Evolutionary conservation across 495 filamentous ascomycete genomes (phyloP).

Genomic region (Neurospora tetraspora): DNA sequence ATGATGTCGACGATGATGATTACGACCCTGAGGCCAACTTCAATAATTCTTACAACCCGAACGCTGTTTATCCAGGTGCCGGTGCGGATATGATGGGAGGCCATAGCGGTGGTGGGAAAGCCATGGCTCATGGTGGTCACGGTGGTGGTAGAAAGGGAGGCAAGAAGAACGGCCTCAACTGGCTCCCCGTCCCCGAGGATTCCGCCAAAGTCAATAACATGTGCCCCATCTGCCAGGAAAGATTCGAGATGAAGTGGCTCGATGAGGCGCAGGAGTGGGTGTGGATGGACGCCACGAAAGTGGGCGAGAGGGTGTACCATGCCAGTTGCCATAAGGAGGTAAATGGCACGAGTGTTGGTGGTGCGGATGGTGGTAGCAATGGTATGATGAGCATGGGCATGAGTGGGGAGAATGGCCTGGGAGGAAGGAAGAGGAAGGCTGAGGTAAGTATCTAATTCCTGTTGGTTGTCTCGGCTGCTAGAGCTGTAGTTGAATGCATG

Average conservation of each 20-base stretch:
- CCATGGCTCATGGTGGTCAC: not conserved
- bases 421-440: conserved; percentile 60
- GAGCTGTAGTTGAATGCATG: not conserved
- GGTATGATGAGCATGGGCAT: not conserved
- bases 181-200: conserved; percentile 71
- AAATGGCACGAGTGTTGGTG: not conserved
- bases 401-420: not conserved
- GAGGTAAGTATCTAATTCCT: conserved; percentile 40
- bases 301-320: conserved; percentile 77
- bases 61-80: not conserved
- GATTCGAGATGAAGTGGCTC: conserved; percentile 79
- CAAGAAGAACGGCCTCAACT: conserved; percentile 26
- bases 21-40: not conserved
- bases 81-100: too few species aligned
- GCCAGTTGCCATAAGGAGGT: conserved; percentile 83
- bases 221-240: conserved; percentile 92
- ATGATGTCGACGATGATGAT: not conserved
- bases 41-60: not conserved
- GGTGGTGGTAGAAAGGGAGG: not conserved
- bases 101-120: not conserved
- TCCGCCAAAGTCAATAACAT: conserved; percentile 50
- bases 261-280: conserved; percentile 93
- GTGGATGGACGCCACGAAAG: conserved; percentile 80
- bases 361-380: conserved; percentile 41
- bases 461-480: not conserved